Evolutionary conservation across 1,139 yeast species (phyloP), one percentile per base, ranked within the genome.

Genomic region (Yamadazyma trypodendri): DNA sequence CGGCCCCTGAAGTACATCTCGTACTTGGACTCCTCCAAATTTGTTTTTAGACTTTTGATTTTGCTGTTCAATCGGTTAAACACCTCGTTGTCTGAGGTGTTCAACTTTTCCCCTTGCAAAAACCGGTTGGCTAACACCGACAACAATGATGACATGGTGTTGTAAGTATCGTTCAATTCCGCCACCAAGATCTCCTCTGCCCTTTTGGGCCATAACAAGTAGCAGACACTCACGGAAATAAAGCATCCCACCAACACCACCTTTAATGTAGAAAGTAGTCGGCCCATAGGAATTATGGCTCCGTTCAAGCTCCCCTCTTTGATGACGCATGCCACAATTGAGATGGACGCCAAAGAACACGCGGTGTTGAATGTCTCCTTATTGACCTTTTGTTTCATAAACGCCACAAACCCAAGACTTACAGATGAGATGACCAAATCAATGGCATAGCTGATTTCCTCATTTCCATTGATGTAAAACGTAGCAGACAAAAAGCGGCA

Each of bases 351-450:
- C 37, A 86, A 64, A 0, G 89, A 79, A 51, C 94, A 83, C 0
- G 95, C 92, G 12, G 92, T 85, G 49, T 84, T 84, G 56, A 85
- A 85, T 0, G 86, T 81, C 24, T 79, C 84, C 50, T 76, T 79
- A 45, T 76, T 75, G 37, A 84, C 76, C 45, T 74, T 70, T 50
- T 82, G 88, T 49, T 86, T 86, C 70, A 78, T 71, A 50, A 72
- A 83, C 1, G 92, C 84, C 18, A 87, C 73, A 7, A 72, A 44
- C 0, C 94, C 94, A 30, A 85, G 63, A 0, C 87, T 77, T 2
- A 60, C 59, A 43, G 74, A 81, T 52, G 72, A 77, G 36, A 70
- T 67, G 2, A 79, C 40, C 35, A 87, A 65, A 50, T 83, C 84
- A 23, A 82, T 69, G 10, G 71, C 55, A 43, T 77, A 77, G 32